A percentile compares a stretch with the other conserved stretches of the same genome.
Evolutionary conservation across 1,139 yeast species (phyloP).

Genomic region (Citeromyces hawaiiensis): DNA sequence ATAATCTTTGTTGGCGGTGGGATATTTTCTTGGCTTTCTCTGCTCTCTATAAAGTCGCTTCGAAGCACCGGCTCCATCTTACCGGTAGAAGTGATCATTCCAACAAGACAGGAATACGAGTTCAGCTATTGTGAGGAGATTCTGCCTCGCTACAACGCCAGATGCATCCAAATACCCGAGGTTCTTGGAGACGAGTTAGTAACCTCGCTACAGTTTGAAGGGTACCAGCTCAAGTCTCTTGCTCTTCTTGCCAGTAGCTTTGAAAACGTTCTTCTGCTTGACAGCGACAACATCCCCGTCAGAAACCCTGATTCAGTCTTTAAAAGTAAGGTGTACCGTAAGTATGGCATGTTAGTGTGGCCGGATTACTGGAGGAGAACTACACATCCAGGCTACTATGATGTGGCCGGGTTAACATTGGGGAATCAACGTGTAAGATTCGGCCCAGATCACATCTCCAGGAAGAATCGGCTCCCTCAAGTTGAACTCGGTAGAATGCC

Average conservation of each 20-base stretch:
- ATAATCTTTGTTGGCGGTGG: conserved; percentile 81
- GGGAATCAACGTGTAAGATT: conserved; percentile 7
- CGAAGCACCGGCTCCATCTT: conserved; percentile 48
- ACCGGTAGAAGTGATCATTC: conserved; percentile 72
- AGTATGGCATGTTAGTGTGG: conserved; percentile 32
- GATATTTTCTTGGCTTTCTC: conserved; percentile 57
- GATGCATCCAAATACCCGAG: conserved; percentile 50
- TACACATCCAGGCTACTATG: conserved; percentile 44
- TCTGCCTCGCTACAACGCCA: conserved; percentile 56
- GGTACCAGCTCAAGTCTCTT: conserved; percentile 69
- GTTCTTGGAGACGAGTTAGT: conserved; percentile 34
- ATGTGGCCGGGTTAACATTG: conserved; percentile 31
- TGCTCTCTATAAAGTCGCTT: conserved; percentile 51
- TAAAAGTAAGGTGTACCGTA: conserved; percentile 16
- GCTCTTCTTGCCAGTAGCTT: conserved; percentile 67
- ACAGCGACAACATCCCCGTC: conserved; percentile 6
- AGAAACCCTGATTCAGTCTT: conserved; percentile 38
- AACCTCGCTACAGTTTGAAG: conserved; percentile 39
- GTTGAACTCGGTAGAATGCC: conserved; percentile 7
- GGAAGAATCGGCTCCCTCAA: neutral
- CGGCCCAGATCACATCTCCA: conserved; percentile 1
- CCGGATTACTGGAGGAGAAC: conserved; percentile 62
- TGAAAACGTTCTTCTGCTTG: conserved; percentile 19
- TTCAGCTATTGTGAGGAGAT: conserved; percentile 47
- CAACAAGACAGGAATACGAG: conserved; percentile 59